Evolutionary conservation across 169 alveolate species (phyloP), one percentile per base, ranked within the genome.

Genomic region (Besnoitia besnoiti): DNA sequence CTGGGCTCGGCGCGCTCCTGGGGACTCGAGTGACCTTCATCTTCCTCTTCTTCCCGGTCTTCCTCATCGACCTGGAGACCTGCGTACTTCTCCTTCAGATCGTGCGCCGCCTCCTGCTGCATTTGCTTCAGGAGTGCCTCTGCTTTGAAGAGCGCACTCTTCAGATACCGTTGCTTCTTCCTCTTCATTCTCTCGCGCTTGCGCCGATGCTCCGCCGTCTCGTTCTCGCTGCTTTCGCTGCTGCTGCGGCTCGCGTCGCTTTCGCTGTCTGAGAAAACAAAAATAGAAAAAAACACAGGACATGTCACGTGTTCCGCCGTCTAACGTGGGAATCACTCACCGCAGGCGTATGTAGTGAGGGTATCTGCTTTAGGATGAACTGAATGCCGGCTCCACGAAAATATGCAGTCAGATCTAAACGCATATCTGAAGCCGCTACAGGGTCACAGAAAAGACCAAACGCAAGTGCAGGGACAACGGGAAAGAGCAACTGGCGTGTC

Each of bases 221-320:
- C 96, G 91, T 91, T 94, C 95, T 85, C 92, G 75, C 85, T 94
- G 77, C 89, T 91, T 90, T 40, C 37, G 94, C 94, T 24, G 87
- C 79, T 82, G 89, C 93, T 90, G 33, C 10, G 49, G 51, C 67
- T 62, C 59, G n/a, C 88, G 39, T 89, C 85, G 33, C 76, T 50
- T 16, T 47, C 85, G 55, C 87, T 77, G 3, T 77, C 87, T 77
- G 87, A 51, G 27, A n/a, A n/a, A 3, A n/a, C 12, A n/a, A 55
- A 3, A 19, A 55, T 19, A 16, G 27, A 16, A 5, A 3, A 16
- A n/a, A 5, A n/a, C 67, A 16, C 12, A 19, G n/a, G n/a, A n/a
- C n/a, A n/a, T n/a, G n/a, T n/a, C n/a, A n/a, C n/a, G n/a, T n/a
- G n/a, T n/a, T n/a, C n/a, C n/a, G n/a, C n/a, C n/a, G n/a, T n/a